These are phyloP conservation scores for Alternaria sp. DNA, from an alignment of 2,329 filamentous ascomycete species.

Conservation along the genomic window DNA sequence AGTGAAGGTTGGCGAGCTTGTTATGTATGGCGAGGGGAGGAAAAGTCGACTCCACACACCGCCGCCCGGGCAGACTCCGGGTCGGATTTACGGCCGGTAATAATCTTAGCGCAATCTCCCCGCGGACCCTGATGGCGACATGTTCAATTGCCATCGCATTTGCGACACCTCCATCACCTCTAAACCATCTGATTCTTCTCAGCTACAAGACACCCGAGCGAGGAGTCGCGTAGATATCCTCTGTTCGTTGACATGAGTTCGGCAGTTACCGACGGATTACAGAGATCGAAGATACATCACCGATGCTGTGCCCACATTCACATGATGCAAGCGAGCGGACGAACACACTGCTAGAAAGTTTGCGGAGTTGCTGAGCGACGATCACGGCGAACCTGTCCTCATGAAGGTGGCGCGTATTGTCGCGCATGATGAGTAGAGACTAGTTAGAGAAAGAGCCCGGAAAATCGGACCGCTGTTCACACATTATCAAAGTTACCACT, in stretches of 20 bases:
- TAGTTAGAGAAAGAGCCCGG: neutral
- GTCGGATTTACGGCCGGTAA: neutral
- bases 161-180: no score
- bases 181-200: neutral
- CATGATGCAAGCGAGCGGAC: neutral
- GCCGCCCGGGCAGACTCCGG: neutral
- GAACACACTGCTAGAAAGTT: neutral
- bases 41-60: neutral
- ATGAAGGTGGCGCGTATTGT: neutral
- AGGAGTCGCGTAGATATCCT: neutral
- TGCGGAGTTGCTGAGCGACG: neutral
- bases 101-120: neutral
- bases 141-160: neutral
- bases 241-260: accelerated
- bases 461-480: no score
- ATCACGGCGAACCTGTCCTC: neutral
- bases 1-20: neutral
- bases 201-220: neutral
- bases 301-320: neutral
- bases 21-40: neutral
- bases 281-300: no score
- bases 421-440: accelerated
- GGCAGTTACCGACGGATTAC: no score
- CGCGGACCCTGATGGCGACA: neutral
- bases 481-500: no score